Conservation (phyloP, 1,284 basidiomycete genomes). For the Heterobasidion occidentale region DNA sequence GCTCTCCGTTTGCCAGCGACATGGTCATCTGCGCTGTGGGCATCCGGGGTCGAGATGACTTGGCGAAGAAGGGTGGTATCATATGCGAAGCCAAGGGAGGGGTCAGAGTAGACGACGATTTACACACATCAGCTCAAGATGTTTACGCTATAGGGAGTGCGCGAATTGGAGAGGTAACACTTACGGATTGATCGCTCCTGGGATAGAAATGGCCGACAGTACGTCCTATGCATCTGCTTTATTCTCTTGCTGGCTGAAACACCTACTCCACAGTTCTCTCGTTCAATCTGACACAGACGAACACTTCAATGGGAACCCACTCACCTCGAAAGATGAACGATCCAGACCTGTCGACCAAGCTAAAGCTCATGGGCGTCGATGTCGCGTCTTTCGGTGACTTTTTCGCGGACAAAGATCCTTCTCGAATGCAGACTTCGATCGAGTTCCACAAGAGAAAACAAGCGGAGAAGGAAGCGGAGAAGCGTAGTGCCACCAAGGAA, state of each 20-base stretch:
- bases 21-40: neutral
- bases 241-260: neutral
- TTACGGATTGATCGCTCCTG: slow-evolving; percentile 1
- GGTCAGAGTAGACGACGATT: neutral
- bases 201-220: neutral
- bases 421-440: neutral
- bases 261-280: neutral
- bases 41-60: neutral
- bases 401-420: neutral
- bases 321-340: neutral
- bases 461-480: neutral
- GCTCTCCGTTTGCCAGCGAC: neutral
- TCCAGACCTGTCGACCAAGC: neutral
- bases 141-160: slow-evolving; percentile 1
- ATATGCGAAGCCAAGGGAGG: neutral
- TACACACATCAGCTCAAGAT: neutral
- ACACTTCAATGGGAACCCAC: neutral
- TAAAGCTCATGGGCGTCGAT: neutral
- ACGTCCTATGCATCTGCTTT: neutral
- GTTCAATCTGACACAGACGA: slow-evolving; percentile 1
- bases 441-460: neutral
- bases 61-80: neutral
- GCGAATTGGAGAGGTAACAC: slow-evolving; percentile 1
- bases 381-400: neutral
- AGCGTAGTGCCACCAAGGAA: neutral